Percentiles rank a stretch among this genome's conserved stretches.
phyloP scores from a whole-genome alignment of 768 basidiomycete species.

The Gelatoporia subvermispora region DNA sequence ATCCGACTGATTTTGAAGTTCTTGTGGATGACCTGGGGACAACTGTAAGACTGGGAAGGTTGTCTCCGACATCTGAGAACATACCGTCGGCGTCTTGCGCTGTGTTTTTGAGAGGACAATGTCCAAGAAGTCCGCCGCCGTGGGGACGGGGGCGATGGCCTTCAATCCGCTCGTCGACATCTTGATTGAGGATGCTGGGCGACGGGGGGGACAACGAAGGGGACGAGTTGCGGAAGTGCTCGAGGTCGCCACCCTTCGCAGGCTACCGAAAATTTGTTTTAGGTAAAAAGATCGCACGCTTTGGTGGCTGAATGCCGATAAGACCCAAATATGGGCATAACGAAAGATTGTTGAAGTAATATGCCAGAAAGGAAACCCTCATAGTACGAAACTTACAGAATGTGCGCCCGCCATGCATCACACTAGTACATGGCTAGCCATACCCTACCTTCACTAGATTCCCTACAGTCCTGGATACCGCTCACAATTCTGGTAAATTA shows the following conservation, averaged over 20 bases:
- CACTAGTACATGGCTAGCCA: too few species aligned
- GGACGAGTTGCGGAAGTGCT: background rate
- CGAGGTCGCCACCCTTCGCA: background rate
- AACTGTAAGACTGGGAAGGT: background rate
- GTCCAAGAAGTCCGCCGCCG: slow-evolving; percentile 90
- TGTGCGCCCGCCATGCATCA: too few species aligned
- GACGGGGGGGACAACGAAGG: background rate
- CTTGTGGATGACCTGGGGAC: slow-evolving; percentile 89
- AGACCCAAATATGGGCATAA: too few species aligned
- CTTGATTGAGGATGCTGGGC: slow-evolving; percentile 12
- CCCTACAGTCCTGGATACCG: too few species aligned
- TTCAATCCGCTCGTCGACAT: slow-evolving; percentile 90
- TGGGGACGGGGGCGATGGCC: slow-evolving; percentile 97
- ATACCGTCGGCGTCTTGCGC: slow-evolving; percentile 92
- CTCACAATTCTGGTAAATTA: too few species aligned
- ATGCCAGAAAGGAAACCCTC: too few species aligned
- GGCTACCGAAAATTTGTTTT: slow-evolving; percentile 14
- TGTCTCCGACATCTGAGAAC: slow-evolving; percentile 11
- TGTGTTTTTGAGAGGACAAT: slow-evolving; percentile 93
- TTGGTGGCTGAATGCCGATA: too few species aligned
- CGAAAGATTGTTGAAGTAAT: too few species aligned
- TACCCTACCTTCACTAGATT: too few species aligned
- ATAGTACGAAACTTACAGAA: too few species aligned
- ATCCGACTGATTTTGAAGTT: slow-evolving; percentile 99
- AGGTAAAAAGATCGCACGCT: slow-evolving; percentile 3